Percentiles rank a stretch among this genome's conserved stretches.
Evolutionary conservation across 208 protist genomes (phyloP).

Genomic region (Acanthamoeba polyphaga): DNA sequence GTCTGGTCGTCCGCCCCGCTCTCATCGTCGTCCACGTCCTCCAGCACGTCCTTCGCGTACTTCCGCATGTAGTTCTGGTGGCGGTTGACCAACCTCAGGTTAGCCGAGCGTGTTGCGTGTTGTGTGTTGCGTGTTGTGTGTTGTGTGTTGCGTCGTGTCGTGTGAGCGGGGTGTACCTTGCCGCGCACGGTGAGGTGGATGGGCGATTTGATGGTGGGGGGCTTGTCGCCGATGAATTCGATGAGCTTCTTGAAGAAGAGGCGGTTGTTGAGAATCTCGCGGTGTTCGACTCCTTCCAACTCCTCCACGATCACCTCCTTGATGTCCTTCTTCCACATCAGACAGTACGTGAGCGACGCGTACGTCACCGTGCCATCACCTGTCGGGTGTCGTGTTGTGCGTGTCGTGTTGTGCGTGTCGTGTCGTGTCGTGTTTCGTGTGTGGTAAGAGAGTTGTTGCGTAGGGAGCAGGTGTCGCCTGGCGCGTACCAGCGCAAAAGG

Average conservation of each 20-base stretch:
- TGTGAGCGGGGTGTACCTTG: not conserved
- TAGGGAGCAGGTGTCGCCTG: too few species aligned
- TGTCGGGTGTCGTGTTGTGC: too few species aligned
- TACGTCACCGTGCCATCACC: slow-evolving; percentile 31
- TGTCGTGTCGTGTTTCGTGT: too few species aligned
- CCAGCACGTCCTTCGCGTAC: not conserved
- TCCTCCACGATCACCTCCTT: slow-evolving; percentile 3
- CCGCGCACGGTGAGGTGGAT: not conserved
- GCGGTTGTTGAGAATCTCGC: slow-evolving; percentile 56
- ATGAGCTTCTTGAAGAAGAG: slow-evolving; percentile 43
- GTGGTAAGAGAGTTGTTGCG: too few species aligned
- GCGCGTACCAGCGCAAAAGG: not conserved
- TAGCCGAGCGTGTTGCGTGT: too few species aligned
- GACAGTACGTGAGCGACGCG: slow-evolving; percentile 8
- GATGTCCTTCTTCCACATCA: not conserved
- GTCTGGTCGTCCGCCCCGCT: not conserved
- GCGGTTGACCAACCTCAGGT: not conserved
- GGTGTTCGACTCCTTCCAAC: slow-evolving; percentile 17
- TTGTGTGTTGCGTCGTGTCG: too few species aligned
- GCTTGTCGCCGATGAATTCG: slow-evolving; percentile 25
- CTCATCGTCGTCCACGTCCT: not conserved
- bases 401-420: too few species aligned
- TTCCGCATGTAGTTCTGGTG: not conserved
- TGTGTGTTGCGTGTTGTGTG: too few species aligned
- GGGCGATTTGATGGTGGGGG: not conserved